A percentile compares a stretch with the other conserved stretches of the same genome.
phyloP scores from a whole-genome alignment of 1,284 basidiomycete species.

The Neotropicomus parvogracilis region DNA sequence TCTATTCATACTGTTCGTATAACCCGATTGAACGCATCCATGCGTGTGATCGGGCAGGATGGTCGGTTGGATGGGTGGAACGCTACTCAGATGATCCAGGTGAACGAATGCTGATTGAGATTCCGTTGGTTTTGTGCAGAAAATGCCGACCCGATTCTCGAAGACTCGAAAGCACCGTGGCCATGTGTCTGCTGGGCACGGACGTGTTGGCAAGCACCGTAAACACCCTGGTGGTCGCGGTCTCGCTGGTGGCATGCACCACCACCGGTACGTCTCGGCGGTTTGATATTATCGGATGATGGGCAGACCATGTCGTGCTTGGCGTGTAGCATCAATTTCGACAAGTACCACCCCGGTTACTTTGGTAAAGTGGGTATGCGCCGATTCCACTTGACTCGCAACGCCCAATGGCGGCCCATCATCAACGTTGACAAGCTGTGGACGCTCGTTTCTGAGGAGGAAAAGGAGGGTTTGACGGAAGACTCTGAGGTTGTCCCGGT shows the following conservation, averaged over 20 bases:
- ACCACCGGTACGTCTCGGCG: constrained; percentile 78
- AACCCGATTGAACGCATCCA: constrained; percentile 33
- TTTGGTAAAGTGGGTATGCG: constrained; percentile 99
- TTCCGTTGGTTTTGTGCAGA: constrained; percentile 39
- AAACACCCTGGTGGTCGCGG: constrained; percentile 99
- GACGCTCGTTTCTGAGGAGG: constrained; percentile 72
- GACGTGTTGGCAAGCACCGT: constrained; percentile 99
- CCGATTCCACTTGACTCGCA: constrained; percentile 94
- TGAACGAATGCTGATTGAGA: constrained; percentile 25
- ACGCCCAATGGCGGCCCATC: constrained; percentile 86
- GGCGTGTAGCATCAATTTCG: constrained; percentile 70
- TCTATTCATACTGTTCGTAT: not conserved
- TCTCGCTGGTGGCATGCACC: constrained; percentile 99
- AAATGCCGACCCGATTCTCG: constrained; percentile 92
- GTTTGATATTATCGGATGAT: not conserved
- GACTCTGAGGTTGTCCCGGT: constrained; percentile 82
- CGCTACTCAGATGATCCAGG: constrained; percentile 31
- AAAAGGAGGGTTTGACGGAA: constrained; percentile 70
- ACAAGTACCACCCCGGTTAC: constrained; percentile 98
- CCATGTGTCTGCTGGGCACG: constrained; percentile 98
- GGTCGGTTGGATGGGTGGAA: constrained; percentile 50
- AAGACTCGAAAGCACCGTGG: constrained; percentile 99
- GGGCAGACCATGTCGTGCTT: not conserved
- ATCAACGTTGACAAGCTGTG: constrained; percentile 97
- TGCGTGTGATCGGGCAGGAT: constrained; percentile 27